These are phyloP conservation scores for Pseudogymnoascus verrucosus DNA, from an alignment of 2,329 filamentous ascomycete species.

Conservation along the genomic window DNA sequence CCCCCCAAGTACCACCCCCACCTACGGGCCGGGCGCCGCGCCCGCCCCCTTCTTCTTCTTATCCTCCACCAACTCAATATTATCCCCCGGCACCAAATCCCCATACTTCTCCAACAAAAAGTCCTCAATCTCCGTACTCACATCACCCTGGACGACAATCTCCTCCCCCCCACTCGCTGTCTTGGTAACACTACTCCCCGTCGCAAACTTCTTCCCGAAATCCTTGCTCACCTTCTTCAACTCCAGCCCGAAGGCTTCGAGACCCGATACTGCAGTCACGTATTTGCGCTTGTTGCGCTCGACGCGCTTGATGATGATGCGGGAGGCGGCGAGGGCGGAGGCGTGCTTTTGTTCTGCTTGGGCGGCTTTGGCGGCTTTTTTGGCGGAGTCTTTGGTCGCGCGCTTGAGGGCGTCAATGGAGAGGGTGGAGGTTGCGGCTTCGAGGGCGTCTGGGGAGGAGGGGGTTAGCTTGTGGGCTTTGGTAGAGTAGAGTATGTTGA, in stretches of 20 bases:
- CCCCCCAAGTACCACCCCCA: conserved; percentile 12
- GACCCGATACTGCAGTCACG: conserved; percentile 82
- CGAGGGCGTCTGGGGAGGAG: conserved; percentile 57
- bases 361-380: conserved; percentile 92
- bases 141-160: conserved; percentile 95
- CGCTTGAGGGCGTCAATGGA: conserved; percentile 89
- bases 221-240: conserved; percentile 96
- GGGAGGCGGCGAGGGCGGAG: conserved; percentile 72
- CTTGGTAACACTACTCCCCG: conserved; percentile 87
- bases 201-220: conserved; percentile 97
- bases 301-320: conserved; percentile 89
- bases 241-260: conserved; percentile 85
- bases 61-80: conserved; percentile 90
- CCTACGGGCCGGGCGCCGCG: conserved; percentile 14
- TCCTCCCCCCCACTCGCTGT: conserved; percentile 79
- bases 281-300: conserved; percentile 98
- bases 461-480: conserved; percentile 9
- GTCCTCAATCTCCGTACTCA: conserved; percentile 89
- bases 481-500: not conserved
- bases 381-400: conserved; percentile 89
- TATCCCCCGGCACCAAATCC: conserved; percentile 77
- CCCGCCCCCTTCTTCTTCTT: conserved; percentile 77
- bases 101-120: conserved; percentile 84
- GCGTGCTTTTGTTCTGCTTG: conserved; percentile 76
- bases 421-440: conserved; percentile 75